Base-by-base conservation (phyloP, 345 rosid genomes). In the Gossypium sturtianum region DNA sequence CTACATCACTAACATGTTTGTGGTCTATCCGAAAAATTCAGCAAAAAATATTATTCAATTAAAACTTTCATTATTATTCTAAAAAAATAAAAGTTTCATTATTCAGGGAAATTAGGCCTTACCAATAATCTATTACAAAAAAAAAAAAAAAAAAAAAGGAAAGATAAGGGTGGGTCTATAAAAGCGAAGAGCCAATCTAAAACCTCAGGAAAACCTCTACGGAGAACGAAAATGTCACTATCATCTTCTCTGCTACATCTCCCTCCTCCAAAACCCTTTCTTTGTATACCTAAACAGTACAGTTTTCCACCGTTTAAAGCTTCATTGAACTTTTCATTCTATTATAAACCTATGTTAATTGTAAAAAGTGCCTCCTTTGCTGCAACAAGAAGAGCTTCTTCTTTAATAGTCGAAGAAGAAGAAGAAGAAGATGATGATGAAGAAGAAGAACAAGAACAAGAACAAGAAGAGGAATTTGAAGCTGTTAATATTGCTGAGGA, bases 401-500 rank as follows among this genome's bases (percentile, higher is more conserved):
- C 74, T 20, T 49, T 77, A 51, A 17, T 71, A 8, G 75, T 80
- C 3, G 70, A 72, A 56, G 78, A 71, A 15, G 74, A 75, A 74
- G 78, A 74, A 59, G 61, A 19, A 2, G 60, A 56, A 3, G 34
- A 27, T 0, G 4, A 27, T 0, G 34, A 27, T 0, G 4, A 27
- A 27, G 34, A 25, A 25, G 0, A 25, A 25, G 29, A 27, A 25
- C 27, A 25, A 27, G 29, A 34, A 34, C 12, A 58, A 12, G 78
- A 71, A 61, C 58, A 44, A 22, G 79, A 67, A 43, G 81, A 78
- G 53, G 83, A 79, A n/a, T 7, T 62, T 12, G 85, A 82, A 61
- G 45, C 80, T 7, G 93, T 91, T 56, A 89, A 89, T 81, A 89
- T 91, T 51, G 91, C 96, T 1, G 93, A 91, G 78, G 90, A 89